phyloP scores from a whole-genome alignment of 495 filamentous ascomycete species.

The Coniosporium apollinis region DNA sequence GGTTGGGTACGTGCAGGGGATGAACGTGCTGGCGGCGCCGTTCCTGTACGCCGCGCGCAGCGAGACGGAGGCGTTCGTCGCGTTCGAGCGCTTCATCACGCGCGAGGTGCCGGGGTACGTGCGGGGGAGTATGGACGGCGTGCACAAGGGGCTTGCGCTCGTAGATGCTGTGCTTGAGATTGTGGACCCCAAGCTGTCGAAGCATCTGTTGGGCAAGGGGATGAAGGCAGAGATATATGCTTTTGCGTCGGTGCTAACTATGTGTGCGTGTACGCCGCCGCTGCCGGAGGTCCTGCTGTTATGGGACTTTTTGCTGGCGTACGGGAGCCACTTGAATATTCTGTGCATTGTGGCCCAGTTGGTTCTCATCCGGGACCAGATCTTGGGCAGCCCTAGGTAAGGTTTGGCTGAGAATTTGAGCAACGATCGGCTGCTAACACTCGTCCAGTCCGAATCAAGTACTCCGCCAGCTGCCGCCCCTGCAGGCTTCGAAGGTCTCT shows the following conservation, averaged over 20 bases:
- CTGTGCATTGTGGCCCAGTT: slow-evolving; percentile 96
- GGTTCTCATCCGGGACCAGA: slow-evolving; percentile 66
- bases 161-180: slow-evolving; percentile 83
- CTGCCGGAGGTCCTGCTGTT: slow-evolving; percentile 82
- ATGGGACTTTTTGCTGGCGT: slow-evolving; percentile 98
- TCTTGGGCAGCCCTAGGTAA: slow-evolving; percentile 71
- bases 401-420: slow-evolving; percentile 4
- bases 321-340: slow-evolving; percentile 86
- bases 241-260: slow-evolving; percentile 88
- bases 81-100: slow-evolving; percentile 80
- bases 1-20: slow-evolving; percentile 90
- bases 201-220: slow-evolving; percentile 66
- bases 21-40: slow-evolving; percentile 98
- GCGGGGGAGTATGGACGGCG: slow-evolving; percentile 89
- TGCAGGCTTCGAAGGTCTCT: slow-evolving; percentile 70
- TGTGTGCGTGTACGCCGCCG: slow-evolving; percentile 94
- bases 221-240: slow-evolving; percentile 89
- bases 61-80: slow-evolving; percentile 84
- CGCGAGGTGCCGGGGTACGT: slow-evolving; percentile 87
- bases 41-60: slow-evolving; percentile 91
- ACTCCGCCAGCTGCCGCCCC: slow-evolving; percentile 71
- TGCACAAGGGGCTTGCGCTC: slow-evolving; percentile 76
- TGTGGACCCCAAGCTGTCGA: slow-evolving; percentile 74
- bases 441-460: slow-evolving; percentile 67
- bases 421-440: slow-evolving; percentile 3